These are phyloP conservation scores for Fusarium haematococcum DNA, from an alignment of 2,329 filamentous ascomycete species.

Conservation along the genomic window DNA sequence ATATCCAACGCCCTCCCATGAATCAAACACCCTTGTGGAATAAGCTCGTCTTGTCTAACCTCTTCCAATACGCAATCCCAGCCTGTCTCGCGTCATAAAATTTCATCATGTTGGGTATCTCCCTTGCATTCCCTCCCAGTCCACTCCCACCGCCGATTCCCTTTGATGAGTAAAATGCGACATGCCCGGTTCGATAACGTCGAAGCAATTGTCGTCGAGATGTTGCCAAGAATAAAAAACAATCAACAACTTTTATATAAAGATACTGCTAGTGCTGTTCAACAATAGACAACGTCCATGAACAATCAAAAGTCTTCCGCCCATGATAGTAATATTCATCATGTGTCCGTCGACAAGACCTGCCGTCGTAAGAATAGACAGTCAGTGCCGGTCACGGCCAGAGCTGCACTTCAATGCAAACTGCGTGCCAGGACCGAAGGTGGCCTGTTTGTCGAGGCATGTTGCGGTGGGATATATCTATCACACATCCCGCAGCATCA, in stretches of 20 bases:
- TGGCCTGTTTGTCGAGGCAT: constrained; percentile 22
- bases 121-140: background rate
- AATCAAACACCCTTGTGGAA: constrained; percentile 8
- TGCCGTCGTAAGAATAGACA: constrained; percentile 8
- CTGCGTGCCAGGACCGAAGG: constrained; percentile 1
- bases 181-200: background rate
- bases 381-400: background rate
- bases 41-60: constrained; percentile 21
- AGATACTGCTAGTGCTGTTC: constrained; percentile 20
- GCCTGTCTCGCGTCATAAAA: constrained; percentile 21
- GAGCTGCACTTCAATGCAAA: background rate
- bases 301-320: constrained; percentile 16
- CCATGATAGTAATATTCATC: constrained; percentile 15
- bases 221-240: constrained; percentile 17
- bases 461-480: constrained; percentile 43
- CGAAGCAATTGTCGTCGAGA: constrained; percentile 3
- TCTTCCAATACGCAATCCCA: background rate
- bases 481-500: constrained; percentile 31
- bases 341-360: constrained; percentile 26
- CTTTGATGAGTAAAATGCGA: background rate
- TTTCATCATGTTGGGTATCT: constrained; percentile 5
- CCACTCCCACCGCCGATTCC: background rate
- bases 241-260: constrained; percentile 30
- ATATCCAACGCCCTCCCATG: constrained; percentile 1
- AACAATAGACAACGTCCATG: constrained; percentile 12